Conservation (phyloP, 2,329 filamentous ascomycete species). For the Claviceps spartinae region DNA sequence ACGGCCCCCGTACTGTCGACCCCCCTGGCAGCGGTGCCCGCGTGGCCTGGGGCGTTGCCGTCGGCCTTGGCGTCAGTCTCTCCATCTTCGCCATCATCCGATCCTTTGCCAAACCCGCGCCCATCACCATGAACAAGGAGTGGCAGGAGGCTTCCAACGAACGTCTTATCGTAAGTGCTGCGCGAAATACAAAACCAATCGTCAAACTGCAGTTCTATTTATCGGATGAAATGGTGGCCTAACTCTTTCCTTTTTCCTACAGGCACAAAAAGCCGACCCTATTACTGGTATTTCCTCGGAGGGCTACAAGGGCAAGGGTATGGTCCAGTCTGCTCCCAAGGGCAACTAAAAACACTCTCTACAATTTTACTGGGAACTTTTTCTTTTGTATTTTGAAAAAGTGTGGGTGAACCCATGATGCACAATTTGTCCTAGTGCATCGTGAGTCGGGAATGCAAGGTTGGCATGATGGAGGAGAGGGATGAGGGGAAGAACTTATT, state of each 20-base stretch:
- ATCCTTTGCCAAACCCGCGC: conserved; percentile 55
- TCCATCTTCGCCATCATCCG: conserved; percentile 62
- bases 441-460: conserved; percentile 10
- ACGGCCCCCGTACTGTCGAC: conserved; percentile 74
- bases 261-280: conserved; percentile 77
- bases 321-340: conserved; percentile 57
- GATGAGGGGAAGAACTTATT: conserved; percentile 3
- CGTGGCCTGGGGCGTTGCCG: conserved; percentile 57
- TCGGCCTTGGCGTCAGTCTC: conserved; percentile 54
- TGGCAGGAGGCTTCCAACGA: conserved; percentile 94
- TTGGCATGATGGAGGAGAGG: conserved; percentile 16
- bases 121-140: conserved; percentile 88
- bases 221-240: not conserved
- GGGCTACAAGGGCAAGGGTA: conserved; percentile 64
- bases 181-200: not conserved
- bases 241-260: conserved; percentile 8
- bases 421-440: conserved; percentile 20
- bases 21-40: conserved; percentile 77
- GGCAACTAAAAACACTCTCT: conserved; percentile 25
- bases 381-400: conserved; percentile 21
- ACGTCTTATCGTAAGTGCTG: conserved; percentile 63
- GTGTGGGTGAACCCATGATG: conserved; percentile 17
- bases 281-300: conserved; percentile 71
- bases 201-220: not conserved
- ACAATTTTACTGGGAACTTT: conserved; percentile 13